These are phyloP conservation scores for Mucor piriformis DNA, from an alignment of 371 early-diverging fungal species.

Conservation along the genomic window DNA sequence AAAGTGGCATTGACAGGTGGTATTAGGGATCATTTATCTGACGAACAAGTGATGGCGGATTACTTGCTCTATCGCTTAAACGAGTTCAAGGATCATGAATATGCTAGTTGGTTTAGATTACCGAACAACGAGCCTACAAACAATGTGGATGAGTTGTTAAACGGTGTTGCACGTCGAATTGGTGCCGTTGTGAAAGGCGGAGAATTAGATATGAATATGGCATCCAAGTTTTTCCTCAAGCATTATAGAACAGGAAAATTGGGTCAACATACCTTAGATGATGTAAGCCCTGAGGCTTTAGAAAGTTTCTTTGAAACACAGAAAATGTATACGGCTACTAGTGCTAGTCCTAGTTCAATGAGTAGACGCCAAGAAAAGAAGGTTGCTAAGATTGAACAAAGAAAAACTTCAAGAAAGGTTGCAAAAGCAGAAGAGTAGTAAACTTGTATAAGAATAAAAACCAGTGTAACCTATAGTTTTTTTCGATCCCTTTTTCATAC, in stretches of 20 bases:
- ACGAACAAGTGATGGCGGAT: conserved; percentile 82
- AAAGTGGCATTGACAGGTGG: conserved; percentile 88
- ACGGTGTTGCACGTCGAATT: conserved; percentile 67
- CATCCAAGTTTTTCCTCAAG: conserved; percentile 73
- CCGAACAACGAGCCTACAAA: conserved; percentile 65
- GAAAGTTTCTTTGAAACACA: conserved; percentile 53
- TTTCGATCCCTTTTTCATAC: too few relatives aligned
- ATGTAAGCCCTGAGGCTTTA: conserved; percentile 55
- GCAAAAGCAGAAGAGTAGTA: conserved; percentile 7
- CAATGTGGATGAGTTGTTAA: conserved; percentile 62
- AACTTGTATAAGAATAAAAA: too few relatives aligned
- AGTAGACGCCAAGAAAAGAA: conserved; percentile 62
- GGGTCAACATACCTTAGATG: conserved; percentile 76
- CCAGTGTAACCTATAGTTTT: too few relatives aligned
- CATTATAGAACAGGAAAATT: conserved; percentile 75
- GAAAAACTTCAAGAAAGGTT: conserved; percentile 38
- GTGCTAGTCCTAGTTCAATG: conserved; percentile 8
- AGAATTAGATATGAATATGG: conserved; percentile 61
- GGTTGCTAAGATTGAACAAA: conserved; percentile 51
- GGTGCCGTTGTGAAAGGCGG: conserved; percentile 83
- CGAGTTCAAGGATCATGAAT: conserved; percentile 41
- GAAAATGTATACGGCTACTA: conserved; percentile 26
- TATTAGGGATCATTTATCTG: conserved; percentile 85
- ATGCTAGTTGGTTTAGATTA: conserved; percentile 36
- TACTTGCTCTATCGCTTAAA: conserved; percentile 88